Evolutionary conservation across 208 protist species (phyloP).

Genomic region (Leptomonas pyrrhocoris): DNA sequence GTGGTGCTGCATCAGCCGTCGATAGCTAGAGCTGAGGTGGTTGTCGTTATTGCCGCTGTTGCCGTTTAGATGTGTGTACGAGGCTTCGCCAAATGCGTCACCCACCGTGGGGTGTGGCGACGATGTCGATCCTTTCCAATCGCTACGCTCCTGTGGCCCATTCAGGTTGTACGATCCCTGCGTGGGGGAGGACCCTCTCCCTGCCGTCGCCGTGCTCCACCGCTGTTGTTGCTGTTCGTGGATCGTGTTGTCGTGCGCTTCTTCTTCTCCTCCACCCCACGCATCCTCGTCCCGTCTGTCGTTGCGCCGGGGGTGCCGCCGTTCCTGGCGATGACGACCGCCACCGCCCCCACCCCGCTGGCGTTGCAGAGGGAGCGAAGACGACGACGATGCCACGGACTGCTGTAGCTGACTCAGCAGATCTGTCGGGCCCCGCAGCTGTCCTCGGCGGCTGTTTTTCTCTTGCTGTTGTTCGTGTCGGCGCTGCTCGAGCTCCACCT

Average conservation of each 20-base stretch:
- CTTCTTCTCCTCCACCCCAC: constrained; percentile 16
- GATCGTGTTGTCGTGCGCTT: constrained; percentile 36
- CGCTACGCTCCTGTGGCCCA: neutral
- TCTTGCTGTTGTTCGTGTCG: constrained; percentile 19
- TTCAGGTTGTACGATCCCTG: constrained; percentile 1
- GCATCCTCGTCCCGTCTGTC: neutral
- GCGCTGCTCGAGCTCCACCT: constrained; percentile 12
- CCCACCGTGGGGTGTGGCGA: neutral
- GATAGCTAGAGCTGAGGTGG: constrained; percentile 15
- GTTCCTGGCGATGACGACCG: neutral
- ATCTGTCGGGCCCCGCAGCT: constrained; percentile 4
- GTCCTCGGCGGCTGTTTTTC: neutral
- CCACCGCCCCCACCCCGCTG: constrained; percentile 4
- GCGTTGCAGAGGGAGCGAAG: neutral
- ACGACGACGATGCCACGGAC: neutral
- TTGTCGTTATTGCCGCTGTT: neutral
- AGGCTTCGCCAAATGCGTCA: neutral
- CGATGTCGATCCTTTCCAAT: neutral
- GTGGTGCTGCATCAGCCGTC: constrained; percentile 13
- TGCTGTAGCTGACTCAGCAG: constrained; percentile 21
- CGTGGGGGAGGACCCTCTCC: neutral
- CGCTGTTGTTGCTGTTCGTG: constrained; percentile 14
- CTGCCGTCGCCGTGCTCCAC: neutral
- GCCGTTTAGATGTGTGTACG: neutral
- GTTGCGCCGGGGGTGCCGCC: constrained; percentile 4